Conservation (phyloP, 163 green algal species). For the Coccomyxa subellipsoidea region DNA sequence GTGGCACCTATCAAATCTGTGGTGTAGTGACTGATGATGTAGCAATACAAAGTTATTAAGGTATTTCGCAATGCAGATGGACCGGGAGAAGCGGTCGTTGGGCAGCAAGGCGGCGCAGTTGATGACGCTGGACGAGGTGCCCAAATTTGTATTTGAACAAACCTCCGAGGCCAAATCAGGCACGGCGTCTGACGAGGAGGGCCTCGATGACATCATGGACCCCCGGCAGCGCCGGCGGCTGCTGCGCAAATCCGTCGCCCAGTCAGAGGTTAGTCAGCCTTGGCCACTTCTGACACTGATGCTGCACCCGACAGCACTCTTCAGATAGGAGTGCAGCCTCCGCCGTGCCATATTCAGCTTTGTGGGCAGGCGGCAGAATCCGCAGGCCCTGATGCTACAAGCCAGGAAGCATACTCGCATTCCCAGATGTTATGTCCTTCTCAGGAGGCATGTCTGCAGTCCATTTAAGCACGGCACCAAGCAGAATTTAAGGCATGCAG, state of each 20-base stretch:
- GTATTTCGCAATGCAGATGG: background rate
- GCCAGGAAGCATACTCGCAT: too few species aligned
- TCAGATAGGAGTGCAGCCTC: too few species aligned
- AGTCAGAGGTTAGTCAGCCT: background rate
- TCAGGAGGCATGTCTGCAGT: too few species aligned
- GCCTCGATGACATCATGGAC: background rate
- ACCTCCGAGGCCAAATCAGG: background rate
- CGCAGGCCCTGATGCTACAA: too few species aligned
- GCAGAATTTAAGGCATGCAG: too few species aligned
- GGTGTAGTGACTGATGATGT: too few species aligned
- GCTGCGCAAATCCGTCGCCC: background rate
- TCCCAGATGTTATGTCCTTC: too few species aligned
- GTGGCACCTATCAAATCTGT: too few species aligned
- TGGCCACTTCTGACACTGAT: background rate
- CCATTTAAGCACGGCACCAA: too few species aligned
- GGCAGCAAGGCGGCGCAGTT: background rate
- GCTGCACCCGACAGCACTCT: too few species aligned
- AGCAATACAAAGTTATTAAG: background rate
- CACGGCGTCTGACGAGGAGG: background rate
- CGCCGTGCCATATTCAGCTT: too few species aligned
- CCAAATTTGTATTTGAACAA: background rate
- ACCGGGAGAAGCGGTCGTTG: background rate
- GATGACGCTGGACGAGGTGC: background rate
- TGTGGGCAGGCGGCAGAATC: too few species aligned
- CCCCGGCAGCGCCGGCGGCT: background rate